A percentile compares a stretch with the other conserved stretches of the same genome.
phyloP scores from a whole-genome alignment of 192 early-diverging fungal genomes.

The Globomyces pollinis-pini region DNA sequence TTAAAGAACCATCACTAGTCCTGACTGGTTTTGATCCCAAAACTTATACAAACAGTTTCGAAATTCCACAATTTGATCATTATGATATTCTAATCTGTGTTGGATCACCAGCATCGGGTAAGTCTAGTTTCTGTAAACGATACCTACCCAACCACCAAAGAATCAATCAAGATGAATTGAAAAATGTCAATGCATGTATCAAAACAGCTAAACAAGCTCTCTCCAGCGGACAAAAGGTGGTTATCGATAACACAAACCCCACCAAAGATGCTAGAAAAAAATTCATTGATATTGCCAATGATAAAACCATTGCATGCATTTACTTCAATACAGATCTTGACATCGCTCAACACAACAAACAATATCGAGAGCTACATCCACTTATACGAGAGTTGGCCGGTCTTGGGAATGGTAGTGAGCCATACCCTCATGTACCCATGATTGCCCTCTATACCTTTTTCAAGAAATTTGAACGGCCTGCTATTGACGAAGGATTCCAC shows the following conservation, averaged over 20 bases:
- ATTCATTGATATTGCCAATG: slow-evolving; percentile 41
- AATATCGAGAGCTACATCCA: slow-evolving; percentile 48
- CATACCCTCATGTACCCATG: slow-evolving; percentile 32
- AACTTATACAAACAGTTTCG: background rate
- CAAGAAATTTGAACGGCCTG: slow-evolving; percentile 38
- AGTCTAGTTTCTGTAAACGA: slow-evolving; percentile 62
- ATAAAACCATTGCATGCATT: slow-evolving; percentile 55
- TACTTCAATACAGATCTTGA: slow-evolving; percentile 46
- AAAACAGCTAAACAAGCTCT: slow-evolving; percentile 46
- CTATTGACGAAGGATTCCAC: slow-evolving; percentile 46
- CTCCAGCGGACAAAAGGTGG: slow-evolving; percentile 43
- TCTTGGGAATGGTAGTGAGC: slow-evolving; percentile 20
- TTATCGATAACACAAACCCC: slow-evolving; percentile 86
- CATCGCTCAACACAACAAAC: slow-evolving; percentile 73
- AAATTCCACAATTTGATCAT: slow-evolving; percentile 10
- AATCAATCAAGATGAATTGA: slow-evolving; percentile 79
- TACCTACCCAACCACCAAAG: slow-evolving; percentile 62
- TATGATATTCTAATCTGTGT: slow-evolving; percentile 67
- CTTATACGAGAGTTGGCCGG: background rate
- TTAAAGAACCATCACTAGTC: background rate
- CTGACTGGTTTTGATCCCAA: slow-evolving; percentile 12
- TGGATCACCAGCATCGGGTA: slow-evolving; percentile 80
- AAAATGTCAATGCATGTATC: slow-evolving; percentile 69
- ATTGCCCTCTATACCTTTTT: slow-evolving; percentile 49
- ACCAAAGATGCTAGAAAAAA: slow-evolving; percentile 44